Base-by-base conservation (phyloP, 2,329 filamentous ascomycete genomes). In the Fusarium sacchari region DNA sequence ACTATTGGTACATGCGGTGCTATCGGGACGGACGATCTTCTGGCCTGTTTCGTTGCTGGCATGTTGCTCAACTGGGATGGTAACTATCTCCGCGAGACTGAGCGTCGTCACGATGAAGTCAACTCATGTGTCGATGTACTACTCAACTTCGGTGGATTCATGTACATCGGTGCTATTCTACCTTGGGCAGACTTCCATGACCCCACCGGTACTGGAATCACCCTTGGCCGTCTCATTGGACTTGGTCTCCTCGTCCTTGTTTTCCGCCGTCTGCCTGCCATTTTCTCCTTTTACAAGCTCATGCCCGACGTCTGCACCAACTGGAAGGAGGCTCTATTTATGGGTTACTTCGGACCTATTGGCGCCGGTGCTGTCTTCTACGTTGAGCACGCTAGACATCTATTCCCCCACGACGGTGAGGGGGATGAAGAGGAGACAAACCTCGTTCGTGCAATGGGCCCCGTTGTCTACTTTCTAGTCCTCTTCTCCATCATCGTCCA, bases 291-390 rank as follows among this genome's bases (percentile, higher is more conserved):
- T 3, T 90, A 90, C 76, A 88, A 86, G 70, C 80, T 88, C 12
- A 88, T 90, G 86, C 87, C 88, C 0, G 79, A 78, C 1, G 83
- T 86, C 0, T 84, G 86, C 67, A 83, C 83, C 13, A 80, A 83
- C 74, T 90, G 86, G 85, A 87, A 86, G 72, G 88, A 90, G 66
- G 89, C 88, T 1, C 71, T 90, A 0, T 90, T 90, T 62, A 88
- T 90, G 87, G 88, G 88, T 0, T 90, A 90, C 67, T 95, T 95
- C 72, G 93, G 93, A 0, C 93, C 93, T 0, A 94, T 95, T 50
- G 93, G 93, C 3, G 92, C 93, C 22, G 92, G 91, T 20, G 92
- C 93, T 4, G 87, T 94, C 30, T 95, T 94, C 80, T 95, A 95
- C 78, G 86, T 95, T 28, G 83, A 86, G 74, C 84, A 86, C 55